phyloP scores from a whole-genome alignment of 768 basidiomycete species.

The Gautieria morchelliformis region DNA sequence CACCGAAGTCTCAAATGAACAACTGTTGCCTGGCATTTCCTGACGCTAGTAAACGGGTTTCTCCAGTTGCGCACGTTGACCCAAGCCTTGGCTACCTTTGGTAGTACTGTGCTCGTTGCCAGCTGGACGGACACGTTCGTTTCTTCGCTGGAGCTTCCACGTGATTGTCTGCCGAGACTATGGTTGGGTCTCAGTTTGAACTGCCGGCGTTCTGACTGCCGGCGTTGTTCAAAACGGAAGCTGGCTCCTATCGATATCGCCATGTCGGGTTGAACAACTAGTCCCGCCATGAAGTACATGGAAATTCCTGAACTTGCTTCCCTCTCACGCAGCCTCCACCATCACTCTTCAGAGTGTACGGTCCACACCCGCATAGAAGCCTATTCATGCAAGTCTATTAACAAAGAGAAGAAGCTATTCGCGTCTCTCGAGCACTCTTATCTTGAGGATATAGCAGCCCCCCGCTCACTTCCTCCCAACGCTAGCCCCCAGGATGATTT shows the following conservation, averaged over 20 bases:
- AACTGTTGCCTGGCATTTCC: too few relatives aligned
- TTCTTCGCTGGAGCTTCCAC: too few relatives aligned
- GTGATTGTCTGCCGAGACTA: neutral
- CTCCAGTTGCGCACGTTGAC: too few relatives aligned
- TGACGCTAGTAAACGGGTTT: too few relatives aligned
- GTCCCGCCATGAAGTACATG: constrained; percentile 76
- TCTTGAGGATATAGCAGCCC: constrained; percentile 60
- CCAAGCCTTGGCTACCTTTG: too few relatives aligned
- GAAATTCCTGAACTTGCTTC: constrained; percentile 71
- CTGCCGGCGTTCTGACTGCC: neutral
- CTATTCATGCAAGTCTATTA: constrained; percentile 96
- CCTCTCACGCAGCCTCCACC: constrained; percentile 70
- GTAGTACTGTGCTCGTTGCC: too few relatives aligned
- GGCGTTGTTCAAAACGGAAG: neutral
- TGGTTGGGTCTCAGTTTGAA: constrained; percentile 1
- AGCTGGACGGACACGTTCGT: neutral
- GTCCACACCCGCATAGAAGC: constrained; percentile 92
- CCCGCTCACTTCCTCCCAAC: constrained; percentile 71
- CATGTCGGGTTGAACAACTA: neutral
- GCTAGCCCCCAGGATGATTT: constrained; percentile 57
- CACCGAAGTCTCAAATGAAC: too few relatives aligned
- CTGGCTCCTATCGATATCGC: neutral
- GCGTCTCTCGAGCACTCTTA: constrained; percentile 85
- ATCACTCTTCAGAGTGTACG: constrained; percentile 79
- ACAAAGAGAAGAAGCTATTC: constrained; percentile 94